phyloP scores from a whole-genome alignment of 192 early-diverging fungal species.

The Gonapodya prolifera region DNA sequence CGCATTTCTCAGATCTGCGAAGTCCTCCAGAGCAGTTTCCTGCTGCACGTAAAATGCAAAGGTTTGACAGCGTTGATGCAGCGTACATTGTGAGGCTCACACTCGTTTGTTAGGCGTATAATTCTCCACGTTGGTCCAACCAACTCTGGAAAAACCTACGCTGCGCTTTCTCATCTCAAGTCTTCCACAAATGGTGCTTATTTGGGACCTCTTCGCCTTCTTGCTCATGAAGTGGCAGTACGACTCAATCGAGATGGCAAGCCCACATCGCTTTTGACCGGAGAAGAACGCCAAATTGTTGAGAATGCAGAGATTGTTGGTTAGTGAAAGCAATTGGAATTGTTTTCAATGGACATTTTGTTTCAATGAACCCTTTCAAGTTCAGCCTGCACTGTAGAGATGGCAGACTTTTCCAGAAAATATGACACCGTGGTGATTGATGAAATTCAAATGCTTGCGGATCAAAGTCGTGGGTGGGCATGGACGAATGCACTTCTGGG shows the following conservation, averaged over 20 bases:
- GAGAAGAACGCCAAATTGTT: constrained; percentile 66
- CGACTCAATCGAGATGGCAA: constrained; percentile 64
- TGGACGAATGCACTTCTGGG: constrained; percentile 82
- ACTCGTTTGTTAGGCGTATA: constrained; percentile 42
- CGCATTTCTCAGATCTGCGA: too few relatives aligned
- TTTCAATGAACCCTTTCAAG: too few relatives aligned
- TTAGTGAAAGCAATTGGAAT: too few relatives aligned
- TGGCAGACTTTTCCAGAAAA: constrained; percentile 45
- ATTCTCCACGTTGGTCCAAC: constrained; percentile 93
- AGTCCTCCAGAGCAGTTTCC: constrained; percentile 72
- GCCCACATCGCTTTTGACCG: constrained; percentile 75
- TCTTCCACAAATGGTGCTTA: constrained; percentile 55
- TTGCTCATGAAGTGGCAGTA: constrained; percentile 87
- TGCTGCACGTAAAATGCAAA: constrained; percentile 54
- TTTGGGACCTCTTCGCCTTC: constrained; percentile 77
- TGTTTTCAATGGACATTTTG: too few relatives aligned
- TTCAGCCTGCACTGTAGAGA: constrained; percentile 87
- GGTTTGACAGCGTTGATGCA: constrained; percentile 23
- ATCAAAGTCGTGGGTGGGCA: constrained; percentile 80
- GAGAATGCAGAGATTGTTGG: constrained; percentile 33
- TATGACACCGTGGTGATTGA: constrained; percentile 85
- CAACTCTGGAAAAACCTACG: constrained; percentile 93
- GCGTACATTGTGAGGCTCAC: not conserved
- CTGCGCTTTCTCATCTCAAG: constrained; percentile 63
- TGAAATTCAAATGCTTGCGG: constrained; percentile 94